A percentile compares a stretch with the other conserved stretches of the same genome.
Conservation (phyloP, 495 filamentous ascomycete species). For the Xylaria intraflava region DNA sequence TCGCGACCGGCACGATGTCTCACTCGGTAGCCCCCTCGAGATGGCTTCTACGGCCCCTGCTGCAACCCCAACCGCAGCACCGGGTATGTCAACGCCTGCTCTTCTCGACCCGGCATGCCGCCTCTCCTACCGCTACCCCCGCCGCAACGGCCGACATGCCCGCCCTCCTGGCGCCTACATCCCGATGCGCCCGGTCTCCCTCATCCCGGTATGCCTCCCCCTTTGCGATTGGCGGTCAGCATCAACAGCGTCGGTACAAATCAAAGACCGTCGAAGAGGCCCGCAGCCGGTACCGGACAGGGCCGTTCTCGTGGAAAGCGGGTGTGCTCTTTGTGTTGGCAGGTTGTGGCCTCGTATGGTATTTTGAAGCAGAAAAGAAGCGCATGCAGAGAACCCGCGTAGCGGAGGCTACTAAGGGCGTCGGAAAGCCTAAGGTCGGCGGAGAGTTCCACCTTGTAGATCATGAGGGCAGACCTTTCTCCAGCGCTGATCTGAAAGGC, state of each 20-base stretch:
- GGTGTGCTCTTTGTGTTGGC: constrained; percentile 78
- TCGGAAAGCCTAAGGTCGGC: constrained; percentile 87
- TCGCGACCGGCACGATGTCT: too few relatives aligned
- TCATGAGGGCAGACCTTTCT: constrained; percentile 69
- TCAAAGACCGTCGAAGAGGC: constrained; percentile 52
- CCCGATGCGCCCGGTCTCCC: constrained; percentile 4
- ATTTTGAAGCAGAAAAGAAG: constrained; percentile 86
- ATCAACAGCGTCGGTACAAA: constrained; percentile 27
- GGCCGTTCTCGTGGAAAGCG: constrained; percentile 85
- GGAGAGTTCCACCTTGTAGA: constrained; percentile 78
- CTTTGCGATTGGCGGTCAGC: background rate
- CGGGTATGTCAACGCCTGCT: constrained; percentile 19
- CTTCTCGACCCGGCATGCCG: constrained; percentile 12
- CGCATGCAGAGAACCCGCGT: constrained; percentile 79
- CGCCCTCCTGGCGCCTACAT: background rate
- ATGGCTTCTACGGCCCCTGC: constrained; percentile 15
- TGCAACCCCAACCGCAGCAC: constrained; percentile 9
- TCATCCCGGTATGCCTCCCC: background rate
- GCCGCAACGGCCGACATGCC: background rate
- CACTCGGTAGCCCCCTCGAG: constrained; percentile 13
- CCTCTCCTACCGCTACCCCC: constrained; percentile 8
- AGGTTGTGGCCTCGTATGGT: constrained; percentile 69
- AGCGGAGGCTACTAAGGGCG: constrained; percentile 85
- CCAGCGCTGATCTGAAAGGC: constrained; percentile 73
- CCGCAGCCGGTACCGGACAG: constrained; percentile 44